Evolutionary conservation across 768 basidiomycete genomes (phyloP).

Genomic region (Macrolepiota fuliginosa): DNA sequence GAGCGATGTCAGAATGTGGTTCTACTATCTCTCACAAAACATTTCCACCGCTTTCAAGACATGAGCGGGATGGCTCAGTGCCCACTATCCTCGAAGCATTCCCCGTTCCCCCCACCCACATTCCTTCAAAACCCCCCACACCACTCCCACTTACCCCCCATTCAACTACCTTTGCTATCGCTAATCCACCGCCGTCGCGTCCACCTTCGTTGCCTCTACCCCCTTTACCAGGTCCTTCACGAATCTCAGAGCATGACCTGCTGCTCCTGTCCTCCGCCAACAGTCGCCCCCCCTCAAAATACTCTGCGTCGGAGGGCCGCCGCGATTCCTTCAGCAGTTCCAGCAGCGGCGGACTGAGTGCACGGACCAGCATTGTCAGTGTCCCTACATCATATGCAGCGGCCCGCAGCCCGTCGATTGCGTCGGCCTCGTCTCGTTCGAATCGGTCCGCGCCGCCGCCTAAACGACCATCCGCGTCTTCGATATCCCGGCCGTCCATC

Average conservation of each 20-base stretch:
- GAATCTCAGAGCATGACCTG: conserved; percentile 48
- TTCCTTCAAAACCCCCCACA: conserved; percentile 24
- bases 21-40: not conserved
- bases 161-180: conserved; percentile 15
- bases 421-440: conserved; percentile 12
- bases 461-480: conserved; percentile 19
- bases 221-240: conserved; percentile 62
- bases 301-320: conserved; percentile 18
- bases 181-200: conserved; percentile 57
- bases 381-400: not conserved
- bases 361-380: not conserved
- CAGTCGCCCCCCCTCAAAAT: conserved; percentile 22
- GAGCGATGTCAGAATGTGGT: not conserved
- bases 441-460: conserved; percentile 10
- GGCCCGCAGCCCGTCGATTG: conserved; percentile 1
- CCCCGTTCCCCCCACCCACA: conserved; percentile 40
- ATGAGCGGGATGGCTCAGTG: conserved; percentile 13
- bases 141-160: conserved; percentile 14
- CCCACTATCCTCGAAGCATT: conserved; percentile 38
- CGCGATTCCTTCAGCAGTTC: conserved; percentile 22
- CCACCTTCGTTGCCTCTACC: conserved; percentile 63
- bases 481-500: conserved; percentile 21
- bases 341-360: conserved; percentile 15
- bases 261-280: conserved; percentile 32
- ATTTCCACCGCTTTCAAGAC: not conserved